phyloP scores from a whole-genome alignment of 768 basidiomycete species.

The Xerocomellus amylosporus region DNA sequence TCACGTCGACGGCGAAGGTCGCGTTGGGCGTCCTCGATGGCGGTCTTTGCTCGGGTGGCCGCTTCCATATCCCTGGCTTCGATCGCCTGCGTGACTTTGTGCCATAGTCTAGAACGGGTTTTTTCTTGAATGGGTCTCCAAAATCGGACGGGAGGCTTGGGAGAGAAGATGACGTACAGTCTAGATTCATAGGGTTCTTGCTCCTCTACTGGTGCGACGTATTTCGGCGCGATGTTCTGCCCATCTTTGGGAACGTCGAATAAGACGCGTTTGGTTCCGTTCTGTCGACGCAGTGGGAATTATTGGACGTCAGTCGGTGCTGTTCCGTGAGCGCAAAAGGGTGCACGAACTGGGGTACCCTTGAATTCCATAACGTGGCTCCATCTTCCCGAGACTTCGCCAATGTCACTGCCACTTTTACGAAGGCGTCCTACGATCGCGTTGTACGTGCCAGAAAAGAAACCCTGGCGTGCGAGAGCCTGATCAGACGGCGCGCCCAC shows the following conservation, averaged over 20 bases:
- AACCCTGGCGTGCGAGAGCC: constrained; percentile 55
- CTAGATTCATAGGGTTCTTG: constrained; percentile 92
- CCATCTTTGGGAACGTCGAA: constrained; percentile 85
- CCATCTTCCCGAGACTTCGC: constrained; percentile 91
- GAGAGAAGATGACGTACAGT: constrained; percentile 44
- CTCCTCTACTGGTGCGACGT: constrained; percentile 78
- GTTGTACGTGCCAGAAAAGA: constrained; percentile 97
- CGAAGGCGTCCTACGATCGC: constrained; percentile 80
- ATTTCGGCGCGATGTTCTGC: constrained; percentile 71
- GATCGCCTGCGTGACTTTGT: constrained; percentile 81
- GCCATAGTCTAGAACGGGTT: constrained; percentile 54
- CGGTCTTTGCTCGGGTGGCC: constrained; percentile 85
- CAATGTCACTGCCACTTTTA: constrained; percentile 59
- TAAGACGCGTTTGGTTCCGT: constrained; percentile 65
- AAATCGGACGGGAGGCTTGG: background rate
- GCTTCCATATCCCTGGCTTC: constrained; percentile 87
- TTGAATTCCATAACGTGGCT: constrained; percentile 86
- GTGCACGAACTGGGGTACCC: constrained; percentile 52
- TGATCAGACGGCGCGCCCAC: background rate
- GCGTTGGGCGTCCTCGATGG: constrained; percentile 89
- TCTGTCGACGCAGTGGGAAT: constrained; percentile 36
- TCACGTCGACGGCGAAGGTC: constrained; percentile 74
- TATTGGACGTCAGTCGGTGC: background rate
- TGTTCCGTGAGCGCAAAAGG: background rate
- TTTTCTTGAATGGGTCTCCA: background rate